These are phyloP conservation scores for Monilinia vaccinii-corymbosi DNA, from an alignment of 2,329 filamentous ascomycete genomes.

Conservation along the genomic window DNA sequence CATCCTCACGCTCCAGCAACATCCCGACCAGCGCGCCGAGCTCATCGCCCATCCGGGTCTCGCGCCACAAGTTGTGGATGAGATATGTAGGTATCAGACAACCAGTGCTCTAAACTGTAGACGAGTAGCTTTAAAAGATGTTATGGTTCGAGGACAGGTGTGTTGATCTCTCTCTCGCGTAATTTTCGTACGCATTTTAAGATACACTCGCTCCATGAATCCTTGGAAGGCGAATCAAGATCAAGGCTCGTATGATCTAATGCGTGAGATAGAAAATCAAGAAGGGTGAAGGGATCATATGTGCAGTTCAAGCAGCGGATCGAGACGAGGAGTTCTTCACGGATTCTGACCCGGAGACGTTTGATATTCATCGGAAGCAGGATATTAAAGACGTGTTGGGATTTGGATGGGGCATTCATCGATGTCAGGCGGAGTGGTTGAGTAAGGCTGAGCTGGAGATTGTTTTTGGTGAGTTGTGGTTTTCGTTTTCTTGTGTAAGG, in stretches of 20 bases:
- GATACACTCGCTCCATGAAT: no score
- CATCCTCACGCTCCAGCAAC: constrained; percentile 35
- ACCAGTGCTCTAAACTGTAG: constrained; percentile 39
- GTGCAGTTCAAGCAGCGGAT: constrained; percentile 39
- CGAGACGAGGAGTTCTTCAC: constrained; percentile 37
- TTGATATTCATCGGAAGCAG: constrained; percentile 36
- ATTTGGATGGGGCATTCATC: constrained; percentile 38
- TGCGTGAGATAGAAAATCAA: constrained; percentile 17
- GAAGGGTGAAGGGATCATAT: constrained; percentile 38
- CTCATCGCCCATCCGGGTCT: constrained; percentile 34
- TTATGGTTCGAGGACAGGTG: constrained; percentile 35
- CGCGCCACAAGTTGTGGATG: constrained; percentile 35
- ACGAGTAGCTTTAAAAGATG: constrained; percentile 39
- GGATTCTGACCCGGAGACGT: constrained; percentile 31
- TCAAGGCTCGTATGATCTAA: not conserved
- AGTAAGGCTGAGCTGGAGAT: constrained; percentile 35
- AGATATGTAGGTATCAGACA: constrained; percentile 41
- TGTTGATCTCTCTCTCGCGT: not conserved
- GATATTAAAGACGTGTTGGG: constrained; percentile 33
- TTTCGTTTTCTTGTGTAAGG: not conserved
- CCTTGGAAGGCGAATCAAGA: not conserved
- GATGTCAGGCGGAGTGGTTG: constrained; percentile 38
- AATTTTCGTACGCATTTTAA: no score
- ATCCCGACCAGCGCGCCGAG: constrained; percentile 35
- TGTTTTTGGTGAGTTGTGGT: constrained; percentile 33